These are phyloP conservation scores for Rhodotorula glutinis DNA, from an alignment of 1,284 basidiomycete species.

Conservation along the genomic window DNA sequence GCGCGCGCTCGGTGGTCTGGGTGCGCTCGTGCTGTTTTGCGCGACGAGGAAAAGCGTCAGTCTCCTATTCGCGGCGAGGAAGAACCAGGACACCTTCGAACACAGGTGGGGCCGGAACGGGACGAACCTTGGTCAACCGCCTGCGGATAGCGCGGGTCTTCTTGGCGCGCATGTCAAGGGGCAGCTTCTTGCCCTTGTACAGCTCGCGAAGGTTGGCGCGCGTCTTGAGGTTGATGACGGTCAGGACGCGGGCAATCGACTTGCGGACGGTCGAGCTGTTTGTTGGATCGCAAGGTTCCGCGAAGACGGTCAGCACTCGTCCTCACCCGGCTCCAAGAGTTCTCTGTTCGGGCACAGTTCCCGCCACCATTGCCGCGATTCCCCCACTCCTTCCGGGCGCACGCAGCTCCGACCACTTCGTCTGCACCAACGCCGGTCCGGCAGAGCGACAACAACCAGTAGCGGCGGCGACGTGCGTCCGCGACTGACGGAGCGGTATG, in stretches of 20 bases:
- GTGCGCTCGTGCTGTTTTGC: slow-evolving; percentile 69
- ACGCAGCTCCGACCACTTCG: too few relatives aligned
- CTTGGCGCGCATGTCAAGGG: slow-evolving; percentile 96
- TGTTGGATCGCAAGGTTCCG: not conserved
- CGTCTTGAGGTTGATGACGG: slow-evolving; percentile 97
- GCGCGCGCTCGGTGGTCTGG: slow-evolving; percentile 81
- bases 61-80: too few relatives aligned
- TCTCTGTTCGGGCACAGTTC: too few relatives aligned
- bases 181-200: slow-evolving; percentile 96
- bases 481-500: too few relatives aligned
- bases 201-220: slow-evolving; percentile 95
- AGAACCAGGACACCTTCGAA: too few relatives aligned
- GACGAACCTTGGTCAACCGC: slow-evolving; percentile 78
- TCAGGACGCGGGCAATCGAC: slow-evolving; percentile 96
- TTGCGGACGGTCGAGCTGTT: slow-evolving; percentile 91
- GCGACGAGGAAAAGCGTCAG: not conserved
- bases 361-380: too few relatives aligned
- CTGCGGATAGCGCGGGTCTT: slow-evolving; percentile 98
- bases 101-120: not conserved
- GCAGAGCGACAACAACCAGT: too few relatives aligned
- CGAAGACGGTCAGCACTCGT: not conserved
- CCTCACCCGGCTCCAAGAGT: too few relatives aligned
- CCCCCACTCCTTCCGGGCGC: too few relatives aligned
- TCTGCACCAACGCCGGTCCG: too few relatives aligned
- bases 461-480: too few relatives aligned